Evolutionary conservation across 2,329 filamentous ascomycete species (phyloP).

Genomic region (Nannizzia gypsea): DNA sequence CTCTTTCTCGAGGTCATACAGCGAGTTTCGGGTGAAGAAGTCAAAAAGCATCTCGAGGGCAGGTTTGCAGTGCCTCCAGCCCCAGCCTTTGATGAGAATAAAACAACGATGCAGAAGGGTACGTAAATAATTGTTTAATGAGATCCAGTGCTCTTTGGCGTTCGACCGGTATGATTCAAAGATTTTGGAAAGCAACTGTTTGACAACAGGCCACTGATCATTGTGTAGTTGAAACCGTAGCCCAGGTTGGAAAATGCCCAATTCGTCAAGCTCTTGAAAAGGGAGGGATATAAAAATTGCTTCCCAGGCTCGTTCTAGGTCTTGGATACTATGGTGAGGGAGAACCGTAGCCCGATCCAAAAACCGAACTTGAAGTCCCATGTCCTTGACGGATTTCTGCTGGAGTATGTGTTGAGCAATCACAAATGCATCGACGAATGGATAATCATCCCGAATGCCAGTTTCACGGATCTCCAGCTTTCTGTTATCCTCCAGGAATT

Average conservation of each 20-base stretch:
- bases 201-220: conserved; percentile 42
- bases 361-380: conserved; percentile 16
- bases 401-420: conserved; percentile 33
- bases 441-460: conserved; percentile 37
- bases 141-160: conserved; percentile 28
- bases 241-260: conserved; percentile 36
- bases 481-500: conserved; percentile 37
- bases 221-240: conserved; percentile 28
- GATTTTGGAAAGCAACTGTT: conserved; percentile 35
- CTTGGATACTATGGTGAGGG: conserved; percentile 19
- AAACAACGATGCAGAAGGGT: conserved; percentile 42
- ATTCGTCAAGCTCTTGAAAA: conserved; percentile 40
- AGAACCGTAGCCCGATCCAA: conserved; percentile 16
- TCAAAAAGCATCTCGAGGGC: conserved; percentile 45
- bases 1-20: conserved; percentile 44
- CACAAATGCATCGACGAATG: conserved; percentile 37
- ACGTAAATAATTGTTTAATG: conserved; percentile 46
- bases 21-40: conserved; percentile 45
- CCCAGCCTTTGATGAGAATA: conserved; percentile 43
- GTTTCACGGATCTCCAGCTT: conserved; percentile 32
- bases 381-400: conserved; percentile 12
- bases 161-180: conserved; percentile 38
- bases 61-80: conserved; percentile 45
- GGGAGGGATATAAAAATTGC: conserved; percentile 44
- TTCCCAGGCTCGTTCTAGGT: conserved; percentile 30